Evolutionary conservation across 345 rosid species (phyloP).

Genomic region (Carallia brachiata): DNA sequence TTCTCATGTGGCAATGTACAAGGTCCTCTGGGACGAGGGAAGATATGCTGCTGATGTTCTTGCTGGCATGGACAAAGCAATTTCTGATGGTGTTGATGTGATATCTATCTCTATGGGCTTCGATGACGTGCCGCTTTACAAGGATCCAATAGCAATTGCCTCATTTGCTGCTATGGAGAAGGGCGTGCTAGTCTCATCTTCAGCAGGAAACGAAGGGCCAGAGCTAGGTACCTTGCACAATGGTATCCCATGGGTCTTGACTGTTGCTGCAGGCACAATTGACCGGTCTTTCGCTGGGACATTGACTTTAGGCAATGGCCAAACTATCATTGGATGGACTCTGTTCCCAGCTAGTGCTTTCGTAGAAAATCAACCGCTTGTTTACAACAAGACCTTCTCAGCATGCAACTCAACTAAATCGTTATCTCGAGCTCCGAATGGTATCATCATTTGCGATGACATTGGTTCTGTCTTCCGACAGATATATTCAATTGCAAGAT

Average conservation of each 20-base stretch:
- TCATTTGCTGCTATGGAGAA: constrained; percentile 19
- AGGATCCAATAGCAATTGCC: constrained; percentile 22
- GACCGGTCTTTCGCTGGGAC: constrained; percentile 11
- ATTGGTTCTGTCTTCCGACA: constrained; percentile 11
- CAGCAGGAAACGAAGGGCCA: constrained; percentile 19
- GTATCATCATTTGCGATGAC: constrained; percentile 37
- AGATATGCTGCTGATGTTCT: constrained; percentile 30
- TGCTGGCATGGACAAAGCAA: constrained; percentile 36
- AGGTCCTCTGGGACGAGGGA: constrained; percentile 34
- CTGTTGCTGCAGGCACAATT: constrained; percentile 14
- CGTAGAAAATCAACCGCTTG: constrained; percentile 24
- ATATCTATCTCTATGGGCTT: constrained; percentile 36
- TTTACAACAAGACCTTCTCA: constrained; percentile 25
- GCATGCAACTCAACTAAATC: constrained; percentile 26
- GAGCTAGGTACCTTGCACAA: constrained; percentile 4
- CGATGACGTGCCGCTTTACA: constrained; percentile 20
- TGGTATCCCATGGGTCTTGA: constrained; percentile 23
- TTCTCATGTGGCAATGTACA: constrained; percentile 33
- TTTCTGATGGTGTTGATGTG: constrained; percentile 35
- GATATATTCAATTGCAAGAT: constrained; percentile 1
- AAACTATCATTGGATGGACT: constrained; percentile 31
- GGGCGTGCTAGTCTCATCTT: constrained; percentile 11
- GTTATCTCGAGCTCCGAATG: constrained; percentile 13
- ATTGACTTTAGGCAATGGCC: constrained; percentile 12
- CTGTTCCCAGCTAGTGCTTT: constrained; percentile 39